These are phyloP conservation scores for Wickerhamomyces strasburgensis DNA, from an alignment of 805 yeast genomes.

Conservation along the genomic window DNA sequence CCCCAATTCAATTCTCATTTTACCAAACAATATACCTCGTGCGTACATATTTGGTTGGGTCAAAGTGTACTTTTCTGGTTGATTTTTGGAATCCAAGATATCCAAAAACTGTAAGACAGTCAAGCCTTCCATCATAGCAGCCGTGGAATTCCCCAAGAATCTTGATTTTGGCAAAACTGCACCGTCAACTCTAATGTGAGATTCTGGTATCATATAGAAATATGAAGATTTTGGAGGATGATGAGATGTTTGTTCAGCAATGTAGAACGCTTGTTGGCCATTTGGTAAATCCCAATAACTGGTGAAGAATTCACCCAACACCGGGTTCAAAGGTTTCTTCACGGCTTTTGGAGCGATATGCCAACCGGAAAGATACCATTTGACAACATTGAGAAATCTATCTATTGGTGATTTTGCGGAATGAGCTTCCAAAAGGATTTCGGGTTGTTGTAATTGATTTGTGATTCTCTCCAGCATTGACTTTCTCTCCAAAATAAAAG, in stretches of 20 bases:
- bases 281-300: slow-evolving; percentile 90
- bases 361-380: slow-evolving; percentile 95
- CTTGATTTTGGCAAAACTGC: slow-evolving; percentile 79
- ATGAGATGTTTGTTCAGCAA: slow-evolving; percentile 94
- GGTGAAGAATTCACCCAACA: slow-evolving; percentile 84
- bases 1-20: slow-evolving; percentile 84
- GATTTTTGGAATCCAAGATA: slow-evolving; percentile 39
- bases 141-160: slow-evolving; percentile 93
- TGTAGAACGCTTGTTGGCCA: slow-evolving; percentile 67
- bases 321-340: slow-evolving; percentile 94
- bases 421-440: slow-evolving; percentile 67
- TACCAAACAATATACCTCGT: slow-evolving; percentile 88
- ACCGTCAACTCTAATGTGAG: slow-evolving; percentile 83
- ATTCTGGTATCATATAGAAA: slow-evolving; percentile 80
- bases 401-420: slow-evolving; percentile 49
- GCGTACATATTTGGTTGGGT: slow-evolving; percentile 97
- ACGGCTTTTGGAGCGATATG: slow-evolving; percentile 98
- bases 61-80: slow-evolving; percentile 68
- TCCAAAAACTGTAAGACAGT: slow-evolving; percentile 68
- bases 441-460: slow-evolving; percentile 79
- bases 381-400: slow-evolving; percentile 69
- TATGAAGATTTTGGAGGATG: slow-evolving; percentile 98
- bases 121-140: slow-evolving; percentile 93
- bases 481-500: slow-evolving; percentile 90
- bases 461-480: slow-evolving; percentile 95